Base-by-base conservation (phyloP, 2,329 filamentous ascomycete genomes). In the Pseudogymnoascus sp. region DNA sequence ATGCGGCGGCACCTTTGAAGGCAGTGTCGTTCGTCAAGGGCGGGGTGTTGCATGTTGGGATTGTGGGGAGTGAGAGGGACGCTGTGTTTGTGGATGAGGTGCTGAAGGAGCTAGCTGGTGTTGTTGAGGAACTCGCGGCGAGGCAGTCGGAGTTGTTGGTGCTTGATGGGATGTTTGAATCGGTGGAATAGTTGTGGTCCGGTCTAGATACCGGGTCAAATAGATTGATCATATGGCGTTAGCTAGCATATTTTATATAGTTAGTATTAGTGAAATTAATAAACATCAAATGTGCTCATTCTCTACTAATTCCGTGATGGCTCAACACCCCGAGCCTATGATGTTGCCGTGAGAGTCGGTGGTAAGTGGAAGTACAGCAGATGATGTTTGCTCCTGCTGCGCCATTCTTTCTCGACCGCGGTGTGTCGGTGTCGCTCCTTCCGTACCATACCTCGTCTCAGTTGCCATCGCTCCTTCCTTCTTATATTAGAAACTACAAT, bases 61-160 rank as follows among this genome's bases (percentile, higher is more conserved):
- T 80, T 64, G 78, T 79, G 3, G 78, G 77, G 5, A 75, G 73
- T 63, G 74, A 78, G 64, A 72, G 69, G 60, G 77, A 77, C 67
- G 70, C 66, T 16, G 69, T 55, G 6, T 70, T 77, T 49, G 73
- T 76, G 4, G 70, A 74, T 22, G 70, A 69, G 19, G 65, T 77
- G 7, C 62, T 78, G 49, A 68, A 66, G 14, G 75, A 73, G 60
- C 61, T 74, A 35, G 67, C 61, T 12, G 61, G 25, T 11, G 61
- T 62, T 11, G 67, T 72, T 28, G 58, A 68, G 36, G 66, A 68
- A 59, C 62, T 69, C 33, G 60, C 61, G 7, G 36, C 16, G 5
- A 38, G 55, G n/a, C 33, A 35, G 16, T 58, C 55, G 19, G 61
- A 62, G 11, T 36, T 62, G 12, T 30, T 63, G 16, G 60, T 67